Evolutionary conservation across 495 filamentous ascomycete species (phyloP).

Genomic region (Cairneyella variabilis): DNA sequence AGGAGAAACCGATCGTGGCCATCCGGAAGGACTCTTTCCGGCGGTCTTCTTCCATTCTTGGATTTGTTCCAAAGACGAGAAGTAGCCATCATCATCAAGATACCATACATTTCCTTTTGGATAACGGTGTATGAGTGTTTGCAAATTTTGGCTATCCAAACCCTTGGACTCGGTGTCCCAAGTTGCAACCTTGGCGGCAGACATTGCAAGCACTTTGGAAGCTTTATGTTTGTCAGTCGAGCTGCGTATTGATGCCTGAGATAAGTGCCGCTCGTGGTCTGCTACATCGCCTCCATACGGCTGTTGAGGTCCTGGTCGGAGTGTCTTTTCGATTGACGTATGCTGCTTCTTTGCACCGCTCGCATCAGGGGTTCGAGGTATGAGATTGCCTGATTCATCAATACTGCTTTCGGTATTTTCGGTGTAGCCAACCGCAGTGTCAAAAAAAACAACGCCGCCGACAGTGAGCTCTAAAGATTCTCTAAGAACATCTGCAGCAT

Average conservation of each 20-base stretch:
- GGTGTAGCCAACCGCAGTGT: slow-evolving; percentile 11
- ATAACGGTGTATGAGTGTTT: slow-evolving; percentile 3
- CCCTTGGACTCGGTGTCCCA: slow-evolving; percentile 1
- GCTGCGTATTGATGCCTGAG: slow-evolving; percentile 1
- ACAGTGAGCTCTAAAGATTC: slow-evolving; percentile 19
- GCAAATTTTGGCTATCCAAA: slow-evolving; percentile 13
- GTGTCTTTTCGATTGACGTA: not conserved
- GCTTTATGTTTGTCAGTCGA: slow-evolving; percentile 16
- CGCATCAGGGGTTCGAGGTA: not conserved
- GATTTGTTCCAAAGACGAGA: slow-evolving; percentile 22
- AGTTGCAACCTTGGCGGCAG: not conserved
- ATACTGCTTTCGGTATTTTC: not conserved
- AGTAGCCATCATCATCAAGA: slow-evolving; percentile 20
- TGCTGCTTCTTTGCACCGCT: not conserved
- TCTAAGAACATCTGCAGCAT: slow-evolving; percentile 19
- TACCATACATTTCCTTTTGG: slow-evolving; percentile 21
- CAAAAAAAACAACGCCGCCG: slow-evolving; percentile 21
- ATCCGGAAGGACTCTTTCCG: slow-evolving; percentile 5
- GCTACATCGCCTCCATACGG: not conserved
- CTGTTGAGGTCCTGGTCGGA: not conserved
- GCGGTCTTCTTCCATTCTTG: slow-evolving; percentile 1
- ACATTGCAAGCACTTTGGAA: slow-evolving; percentile 19
- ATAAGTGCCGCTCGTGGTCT: not conserved
- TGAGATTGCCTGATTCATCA: not conserved
- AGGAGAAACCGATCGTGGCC: slow-evolving; percentile 4